Evolutionary conservation across 192 early-diverging fungal genomes (phyloP).

Genomic region (Linnemannia hyalina): DNA sequence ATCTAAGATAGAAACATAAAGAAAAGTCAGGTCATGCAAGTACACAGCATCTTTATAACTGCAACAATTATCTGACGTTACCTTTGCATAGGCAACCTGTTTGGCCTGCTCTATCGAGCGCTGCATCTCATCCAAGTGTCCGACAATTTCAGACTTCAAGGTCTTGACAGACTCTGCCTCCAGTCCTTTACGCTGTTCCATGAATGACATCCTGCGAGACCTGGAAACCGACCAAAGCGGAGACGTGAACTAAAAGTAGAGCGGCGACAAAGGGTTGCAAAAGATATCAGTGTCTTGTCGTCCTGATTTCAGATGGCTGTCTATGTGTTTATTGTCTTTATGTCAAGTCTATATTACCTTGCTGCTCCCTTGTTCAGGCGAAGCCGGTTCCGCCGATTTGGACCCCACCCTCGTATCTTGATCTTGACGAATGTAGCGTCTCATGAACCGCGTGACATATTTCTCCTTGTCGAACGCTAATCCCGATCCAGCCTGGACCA

Average conservation of each 20-base stretch:
- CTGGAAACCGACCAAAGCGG: slow-evolving; percentile 43
- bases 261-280: neutral
- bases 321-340: neutral
- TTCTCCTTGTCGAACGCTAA: slow-evolving; percentile 15
- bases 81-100: slow-evolving; percentile 28
- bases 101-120: slow-evolving; percentile 37
- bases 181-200: neutral
- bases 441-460: slow-evolving; percentile 31
- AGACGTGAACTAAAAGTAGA: slow-evolving; percentile 20
- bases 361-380: neutral
- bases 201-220: slow-evolving; percentile 13
- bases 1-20: slow-evolving; percentile 9
- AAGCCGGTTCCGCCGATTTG: neutral
- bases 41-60: neutral
- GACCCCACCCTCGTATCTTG: neutral
- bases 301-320: neutral
- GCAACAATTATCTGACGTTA: neutral
- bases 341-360: slow-evolving; percentile 38
- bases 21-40: too few relatives aligned
- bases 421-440: neutral
- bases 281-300: neutral
- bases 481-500: neutral
- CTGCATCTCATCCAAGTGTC: slow-evolving; percentile 31
- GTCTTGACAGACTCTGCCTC: neutral
- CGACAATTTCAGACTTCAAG: slow-evolving; percentile 19